A percentile compares a stretch with the other conserved stretches of the same genome.
phyloP scores from a whole-genome alignment of 2,329 filamentous ascomycete species.

The Chrysosphaeria jannelii region DNA sequence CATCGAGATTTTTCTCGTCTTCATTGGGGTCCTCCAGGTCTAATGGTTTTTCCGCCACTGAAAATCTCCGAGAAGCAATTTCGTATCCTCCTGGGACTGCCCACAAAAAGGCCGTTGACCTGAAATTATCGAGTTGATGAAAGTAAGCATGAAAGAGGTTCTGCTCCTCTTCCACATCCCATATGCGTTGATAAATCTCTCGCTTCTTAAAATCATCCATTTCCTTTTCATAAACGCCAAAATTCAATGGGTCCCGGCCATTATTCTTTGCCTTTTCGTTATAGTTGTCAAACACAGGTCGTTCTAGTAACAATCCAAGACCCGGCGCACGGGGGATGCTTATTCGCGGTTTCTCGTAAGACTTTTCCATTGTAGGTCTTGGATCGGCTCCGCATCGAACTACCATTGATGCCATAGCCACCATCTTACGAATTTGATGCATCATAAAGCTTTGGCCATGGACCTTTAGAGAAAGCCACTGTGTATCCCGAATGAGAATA shows the following conservation, averaged over 20 bases:
- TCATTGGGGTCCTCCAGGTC: slow-evolving; percentile 17
- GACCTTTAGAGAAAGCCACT: slow-evolving; percentile 88
- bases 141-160: slow-evolving; percentile 64
- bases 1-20: slow-evolving; percentile 12
- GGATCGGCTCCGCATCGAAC: slow-evolving; percentile 61
- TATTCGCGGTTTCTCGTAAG: slow-evolving; percentile 41
- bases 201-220: slow-evolving; percentile 73
- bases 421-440: slow-evolving; percentile 99
- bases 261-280: slow-evolving; percentile 40
- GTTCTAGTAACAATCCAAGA: slow-evolving; percentile 60
- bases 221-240: slow-evolving; percentile 21
- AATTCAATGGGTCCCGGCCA: slow-evolving; percentile 1
- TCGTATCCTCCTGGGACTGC: slow-evolving; percentile 37
- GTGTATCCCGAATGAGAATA: slow-evolving; percentile 64
- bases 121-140: slow-evolving; percentile 49
- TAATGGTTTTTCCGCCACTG: slow-evolving; percentile 3
- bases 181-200: slow-evolving; percentile 80
- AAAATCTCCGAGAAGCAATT: slow-evolving; percentile 19
- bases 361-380: slow-evolving; percentile 37
- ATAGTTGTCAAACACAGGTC: slow-evolving; percentile 74
- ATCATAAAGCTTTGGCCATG: slow-evolving; percentile 99
- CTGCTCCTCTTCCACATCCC: slow-evolving; percentile 61
- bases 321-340: slow-evolving; percentile 86
- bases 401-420: slow-evolving; percentile 64
- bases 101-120: slow-evolving; percentile 43